Base-by-base conservation (phyloP, 495 filamentous ascomycete species). In the Pyrenula massariospora region DNA sequence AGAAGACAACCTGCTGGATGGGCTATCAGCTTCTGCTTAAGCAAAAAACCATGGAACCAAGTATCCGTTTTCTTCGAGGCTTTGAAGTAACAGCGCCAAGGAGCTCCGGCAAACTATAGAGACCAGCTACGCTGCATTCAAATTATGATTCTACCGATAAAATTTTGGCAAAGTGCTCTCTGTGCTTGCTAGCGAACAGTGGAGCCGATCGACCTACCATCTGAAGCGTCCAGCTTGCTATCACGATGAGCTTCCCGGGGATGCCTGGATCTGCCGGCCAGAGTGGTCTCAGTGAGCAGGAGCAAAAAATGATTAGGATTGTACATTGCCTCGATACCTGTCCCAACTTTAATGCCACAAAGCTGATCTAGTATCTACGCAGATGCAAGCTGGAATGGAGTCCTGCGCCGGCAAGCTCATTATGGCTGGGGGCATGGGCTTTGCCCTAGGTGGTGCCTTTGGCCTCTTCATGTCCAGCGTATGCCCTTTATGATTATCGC, bases 381-480 rank as follows among this genome's bases (percentile, higher is more conserved):
- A 91, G 89, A 87, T 95, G 78, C 79, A 88, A 77, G 66, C 70
- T 20, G 80, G 81, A 42, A 94, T 94, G 88, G 91, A 96, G 67
- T 91, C 86, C 3, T 96, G 91, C 69, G 85, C 85, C 11, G 78
- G 81, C 36, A 96, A 96, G 65, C 88, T 88, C 12, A 85, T 78
- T 55, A 81, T 96, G 52, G 82, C 88, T 1, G 92, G 91, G 42
- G 85, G 78, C 19, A 89, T 89, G 76, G 91, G 91, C 11, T 95
- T 96, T 65, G 91, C 82, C 24, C 82, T 96, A 48, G 91, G 91
- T 54, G 92, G 89, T 61, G 70, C 88, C n/a, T 96, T 96, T 61
- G 91, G 91, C 52, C 74, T 96, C 58, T 96, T 96, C 70, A 96
- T 95, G 89, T 89, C 91, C 55, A 87, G 85, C 68, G 86, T 91